These are phyloP conservation scores for Fennellomyces sp. DNA, from an alignment of 371 early-diverging fungal genomes.

Conservation along the genomic window DNA sequence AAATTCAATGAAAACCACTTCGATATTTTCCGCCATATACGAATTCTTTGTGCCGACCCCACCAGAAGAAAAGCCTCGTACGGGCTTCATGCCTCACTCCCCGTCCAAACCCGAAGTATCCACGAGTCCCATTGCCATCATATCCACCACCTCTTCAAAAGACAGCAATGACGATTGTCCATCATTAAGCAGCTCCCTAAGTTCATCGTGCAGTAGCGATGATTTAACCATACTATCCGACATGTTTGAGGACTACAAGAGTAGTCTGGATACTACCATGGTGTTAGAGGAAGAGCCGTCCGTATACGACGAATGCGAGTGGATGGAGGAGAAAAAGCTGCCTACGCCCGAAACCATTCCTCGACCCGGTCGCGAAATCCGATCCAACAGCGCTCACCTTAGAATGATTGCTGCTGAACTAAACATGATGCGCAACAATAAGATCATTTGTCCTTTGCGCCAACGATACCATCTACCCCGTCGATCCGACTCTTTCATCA, in stretches of 20 bases:
- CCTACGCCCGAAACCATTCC: constrained; percentile 5
- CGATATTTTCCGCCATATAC: not conserved
- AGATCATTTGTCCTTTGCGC: constrained; percentile 51
- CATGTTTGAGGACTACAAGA: not conserved
- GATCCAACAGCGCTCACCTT: constrained; percentile 48
- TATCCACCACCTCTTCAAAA: constrained; percentile 1
- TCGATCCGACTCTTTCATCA: constrained; percentile 32
- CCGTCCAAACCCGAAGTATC: constrained; percentile 8
- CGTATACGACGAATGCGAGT: constrained; percentile 1
- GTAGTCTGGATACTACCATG: not conserved
- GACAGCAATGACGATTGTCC: constrained; percentile 6
- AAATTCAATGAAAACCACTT: not conserved
- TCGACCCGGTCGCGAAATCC: constrained; percentile 32
- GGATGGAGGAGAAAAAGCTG: not conserved
- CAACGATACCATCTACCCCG: constrained; percentile 44
- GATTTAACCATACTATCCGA: constrained; percentile 14
- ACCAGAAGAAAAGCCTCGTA: not conserved
- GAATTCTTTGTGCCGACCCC: not conserved
- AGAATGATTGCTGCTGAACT: constrained; percentile 59
- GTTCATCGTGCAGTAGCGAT: constrained; percentile 8
- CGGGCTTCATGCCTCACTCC: constrained; percentile 10
- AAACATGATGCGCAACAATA: constrained; percentile 56
- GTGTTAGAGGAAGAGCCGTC: not conserved
- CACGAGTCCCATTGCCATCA: constrained; percentile 11
- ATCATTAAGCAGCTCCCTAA: constrained; percentile 2